Evolutionary conservation across 2,329 filamentous ascomycete species (phyloP).

Genomic region (Aspergillus caelatus): DNA sequence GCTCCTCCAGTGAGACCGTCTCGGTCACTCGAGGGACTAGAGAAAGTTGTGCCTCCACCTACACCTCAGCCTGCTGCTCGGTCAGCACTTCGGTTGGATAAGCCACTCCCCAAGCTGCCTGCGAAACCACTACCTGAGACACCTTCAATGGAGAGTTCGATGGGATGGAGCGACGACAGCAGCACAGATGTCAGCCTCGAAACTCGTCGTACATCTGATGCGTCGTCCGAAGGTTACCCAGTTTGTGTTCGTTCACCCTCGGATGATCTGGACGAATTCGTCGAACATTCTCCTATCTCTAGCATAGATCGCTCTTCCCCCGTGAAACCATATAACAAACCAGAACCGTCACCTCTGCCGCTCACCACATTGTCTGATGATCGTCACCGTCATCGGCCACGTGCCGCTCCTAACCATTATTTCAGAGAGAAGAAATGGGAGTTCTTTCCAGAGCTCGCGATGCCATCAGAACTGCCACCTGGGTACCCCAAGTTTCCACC

Average conservation of each 20-base stretch:
- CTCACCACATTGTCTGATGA: conserved; percentile 24
- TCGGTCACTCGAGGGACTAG: conserved; percentile 41
- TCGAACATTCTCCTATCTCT: conserved; percentile 28
- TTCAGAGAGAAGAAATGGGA: conserved; percentile 47
- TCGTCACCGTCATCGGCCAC: conserved; percentile 26
- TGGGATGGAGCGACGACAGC: conserved; percentile 34
- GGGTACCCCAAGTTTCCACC: conserved; percentile 15
- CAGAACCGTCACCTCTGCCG: conserved; percentile 14
- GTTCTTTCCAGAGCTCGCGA: conserved; percentile 43
- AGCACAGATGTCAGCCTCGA: conserved; percentile 30
- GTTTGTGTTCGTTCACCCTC: conserved; percentile 34
- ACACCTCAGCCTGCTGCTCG: conserved; percentile 18
- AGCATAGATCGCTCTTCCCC: conserved; percentile 12
- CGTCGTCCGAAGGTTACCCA: conserved; percentile 34
- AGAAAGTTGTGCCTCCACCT: conserved; percentile 38
- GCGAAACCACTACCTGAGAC: conserved; percentile 28
- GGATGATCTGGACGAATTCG: conserved; percentile 30
- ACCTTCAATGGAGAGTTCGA: conserved; percentile 27
- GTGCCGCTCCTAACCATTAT: conserved; percentile 36
- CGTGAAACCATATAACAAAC: conserved; percentile 13
- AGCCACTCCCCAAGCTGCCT: conserved; percentile 37
- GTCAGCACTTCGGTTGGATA: conserved; percentile 30
- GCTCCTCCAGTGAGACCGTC: conserved; percentile 38
- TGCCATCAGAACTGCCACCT: conserved; percentile 28
- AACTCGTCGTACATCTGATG: conserved; percentile 19